phyloP scores from a whole-genome alignment of 805 yeast genomes.

The Pichia nakasei region DNA sequence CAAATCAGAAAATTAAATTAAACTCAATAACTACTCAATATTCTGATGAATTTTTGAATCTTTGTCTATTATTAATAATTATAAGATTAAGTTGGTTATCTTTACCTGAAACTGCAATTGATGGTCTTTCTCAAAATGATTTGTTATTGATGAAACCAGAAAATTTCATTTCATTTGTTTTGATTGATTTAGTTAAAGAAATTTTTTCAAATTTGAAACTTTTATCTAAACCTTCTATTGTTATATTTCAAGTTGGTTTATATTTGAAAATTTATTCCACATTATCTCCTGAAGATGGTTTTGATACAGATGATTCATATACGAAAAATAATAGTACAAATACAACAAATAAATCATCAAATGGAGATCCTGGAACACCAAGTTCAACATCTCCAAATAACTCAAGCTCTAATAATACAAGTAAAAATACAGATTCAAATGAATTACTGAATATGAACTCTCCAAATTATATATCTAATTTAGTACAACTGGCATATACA shows the following conservation, averaged over 20 bases:
- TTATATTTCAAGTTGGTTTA: conserved; percentile 51
- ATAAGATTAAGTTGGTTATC: conserved; percentile 50
- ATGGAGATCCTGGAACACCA: neutral
- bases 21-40: conserved; percentile 28
- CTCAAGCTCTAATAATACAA: conserved; percentile 25
- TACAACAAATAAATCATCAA: conserved; percentile 18
- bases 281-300: conserved; percentile 50
- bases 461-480: conserved; percentile 26
- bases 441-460: conserved; percentile 30
- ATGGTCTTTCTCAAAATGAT: conserved; percentile 25
- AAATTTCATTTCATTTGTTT: conserved; percentile 32
- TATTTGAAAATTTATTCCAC: conserved; percentile 47
- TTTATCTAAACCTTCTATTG: conserved; percentile 36
- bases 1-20: conserved; percentile 21
- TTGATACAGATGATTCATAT: conserved; percentile 33
- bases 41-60: conserved; percentile 36
- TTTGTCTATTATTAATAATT: conserved; percentile 45
- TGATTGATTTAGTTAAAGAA: conserved; percentile 38
- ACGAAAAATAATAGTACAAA: conserved; percentile 15
- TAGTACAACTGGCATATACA: conserved; percentile 37
- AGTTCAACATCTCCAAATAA: conserved; percentile 3
- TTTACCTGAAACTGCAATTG: conserved; percentile 32
- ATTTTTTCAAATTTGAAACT: conserved; percentile 34
- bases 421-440: conserved; percentile 28
- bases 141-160: conserved; percentile 30